Percentiles rank a stretch among this genome's conserved stretches.
phyloP scores from a whole-genome alignment of 2,329 filamentous ascomycete species.

The Leptodontidium sp. region DNA sequence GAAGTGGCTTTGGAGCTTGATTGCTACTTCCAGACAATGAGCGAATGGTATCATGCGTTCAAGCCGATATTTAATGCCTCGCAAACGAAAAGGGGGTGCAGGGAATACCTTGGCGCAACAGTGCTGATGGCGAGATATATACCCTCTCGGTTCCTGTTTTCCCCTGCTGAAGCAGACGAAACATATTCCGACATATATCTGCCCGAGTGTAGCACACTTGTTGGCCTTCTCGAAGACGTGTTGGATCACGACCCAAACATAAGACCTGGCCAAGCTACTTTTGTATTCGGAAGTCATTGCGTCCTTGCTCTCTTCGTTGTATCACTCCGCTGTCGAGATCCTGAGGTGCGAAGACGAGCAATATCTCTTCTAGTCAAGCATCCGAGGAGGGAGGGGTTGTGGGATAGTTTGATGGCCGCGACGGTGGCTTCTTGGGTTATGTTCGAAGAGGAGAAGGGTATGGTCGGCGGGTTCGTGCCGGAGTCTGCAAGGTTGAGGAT shows the following conservation, averaged over 20 bases:
- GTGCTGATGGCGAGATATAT: constrained; percentile 14
- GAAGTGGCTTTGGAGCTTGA: background rate
- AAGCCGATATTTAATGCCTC: constrained; percentile 8
- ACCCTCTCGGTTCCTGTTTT: constrained; percentile 5
- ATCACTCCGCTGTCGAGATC: constrained; percentile 15
- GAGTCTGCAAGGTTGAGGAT: constrained; percentile 23
- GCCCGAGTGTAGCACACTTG: constrained; percentile 14
- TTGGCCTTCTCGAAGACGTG: constrained; percentile 7
- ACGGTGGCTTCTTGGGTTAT: constrained; percentile 22
- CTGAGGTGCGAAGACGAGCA: constrained; percentile 13
- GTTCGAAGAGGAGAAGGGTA: constrained; percentile 24
- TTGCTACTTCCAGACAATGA: background rate
- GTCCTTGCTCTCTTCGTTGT: constrained; percentile 22
- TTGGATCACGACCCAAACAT: constrained; percentile 12
- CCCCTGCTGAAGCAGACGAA: background rate
- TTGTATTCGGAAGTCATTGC: constrained; percentile 19
- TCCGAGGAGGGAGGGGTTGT: constrained; percentile 25
- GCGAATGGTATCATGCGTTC: constrained; percentile 4
- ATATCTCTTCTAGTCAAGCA: constrained; percentile 20
- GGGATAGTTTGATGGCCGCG: constrained; percentile 26
- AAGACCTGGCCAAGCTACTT: constrained; percentile 10
- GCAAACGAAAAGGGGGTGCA: background rate
- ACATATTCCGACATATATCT: constrained; percentile 18
- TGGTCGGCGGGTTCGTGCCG: constrained; percentile 20
- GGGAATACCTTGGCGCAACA: background rate